A percentile compares a stretch with the other conserved stretches of the same genome.
Conservation (phyloP, 73 alveolate species). For the Paramecium octaurelia region DNA sequence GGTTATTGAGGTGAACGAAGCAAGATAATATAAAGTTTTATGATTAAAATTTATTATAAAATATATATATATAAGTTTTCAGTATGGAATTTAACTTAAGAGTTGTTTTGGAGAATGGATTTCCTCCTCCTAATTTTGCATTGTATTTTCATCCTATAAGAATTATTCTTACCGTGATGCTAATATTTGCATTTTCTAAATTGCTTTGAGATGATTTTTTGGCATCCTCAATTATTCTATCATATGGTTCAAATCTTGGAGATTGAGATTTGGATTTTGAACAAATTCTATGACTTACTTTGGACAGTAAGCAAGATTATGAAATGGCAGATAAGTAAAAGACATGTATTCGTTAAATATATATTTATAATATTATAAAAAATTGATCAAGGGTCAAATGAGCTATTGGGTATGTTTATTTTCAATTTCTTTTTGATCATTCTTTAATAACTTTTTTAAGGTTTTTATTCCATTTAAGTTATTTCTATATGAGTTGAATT, state of each 20-base stretch:
- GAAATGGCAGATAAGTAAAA: slow-evolving; percentile 18
- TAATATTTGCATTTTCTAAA: slow-evolving; percentile 15
- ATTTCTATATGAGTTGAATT: slow-evolving; percentile 18
- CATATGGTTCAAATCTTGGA: slow-evolving; percentile 10
- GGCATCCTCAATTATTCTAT: slow-evolving; percentile 9
- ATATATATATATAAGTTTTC: not conserved
- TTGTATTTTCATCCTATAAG: not conserved
- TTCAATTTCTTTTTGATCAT: not conserved
- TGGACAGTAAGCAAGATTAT: slow-evolving; percentile 43
- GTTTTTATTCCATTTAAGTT: not conserved
- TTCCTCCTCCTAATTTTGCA: not conserved
- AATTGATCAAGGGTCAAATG: slow-evolving; percentile 1
- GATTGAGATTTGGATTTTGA: not conserved
- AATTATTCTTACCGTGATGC: slow-evolving; percentile 35
- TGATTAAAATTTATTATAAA: not conserved
- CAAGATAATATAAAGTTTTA: not conserved
- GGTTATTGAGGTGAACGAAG: not conserved
- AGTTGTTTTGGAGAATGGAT: slow-evolving; percentile 9
- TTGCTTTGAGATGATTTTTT: slow-evolving; percentile 21
- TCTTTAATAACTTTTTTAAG: not conserved
- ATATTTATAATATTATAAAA: not conserved
- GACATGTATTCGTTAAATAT: slow-evolving; percentile 44
- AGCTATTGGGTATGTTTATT: not conserved
- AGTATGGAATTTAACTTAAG: not conserved
- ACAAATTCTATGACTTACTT: slow-evolving; percentile 29